phyloP scores from a whole-genome alignment of 202 grass and related monocot species.

The Brachypodium distachyon region DNA sequence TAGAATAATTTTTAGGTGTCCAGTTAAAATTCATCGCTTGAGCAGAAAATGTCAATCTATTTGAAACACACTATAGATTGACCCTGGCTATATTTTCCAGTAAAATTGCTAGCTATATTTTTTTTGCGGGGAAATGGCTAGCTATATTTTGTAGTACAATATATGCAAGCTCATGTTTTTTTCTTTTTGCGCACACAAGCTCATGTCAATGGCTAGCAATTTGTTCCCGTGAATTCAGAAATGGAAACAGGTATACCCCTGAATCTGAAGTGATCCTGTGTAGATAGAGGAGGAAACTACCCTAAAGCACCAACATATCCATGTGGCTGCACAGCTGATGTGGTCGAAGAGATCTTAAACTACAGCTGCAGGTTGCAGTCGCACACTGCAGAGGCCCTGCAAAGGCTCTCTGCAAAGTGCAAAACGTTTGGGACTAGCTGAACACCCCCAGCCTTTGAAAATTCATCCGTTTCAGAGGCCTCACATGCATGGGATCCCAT shows the following conservation, averaged over 20 bases:
- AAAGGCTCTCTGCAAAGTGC: neutral
- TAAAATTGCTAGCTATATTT: too few species aligned
- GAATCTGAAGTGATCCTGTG: neutral
- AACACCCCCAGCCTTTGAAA: conserved; percentile 19
- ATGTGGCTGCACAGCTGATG: neutral
- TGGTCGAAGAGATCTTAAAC: neutral
- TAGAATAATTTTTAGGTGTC: too few species aligned
- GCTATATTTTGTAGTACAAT: too few species aligned
- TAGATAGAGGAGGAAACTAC: neutral
- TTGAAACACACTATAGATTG: too few species aligned
- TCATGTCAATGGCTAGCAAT: neutral
- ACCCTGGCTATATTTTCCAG: too few species aligned
- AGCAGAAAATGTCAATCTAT: too few species aligned
- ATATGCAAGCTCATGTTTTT: too few species aligned
- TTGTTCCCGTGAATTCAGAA: neutral
- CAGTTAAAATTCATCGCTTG: too few species aligned
- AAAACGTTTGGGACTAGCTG: neutral
- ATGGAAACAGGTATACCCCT: too few species aligned
- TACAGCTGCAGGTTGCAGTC: neutral
- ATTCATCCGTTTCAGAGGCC: neutral
- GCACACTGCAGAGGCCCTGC: neutral
- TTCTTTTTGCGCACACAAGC: too few species aligned
- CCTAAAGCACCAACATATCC: neutral
- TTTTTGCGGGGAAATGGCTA: too few species aligned
- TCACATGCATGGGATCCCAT: neutral